Evolutionary conservation across 1,139 yeast genomes (phyloP), one percentile per base, ranked within the genome.

Genomic region (Blastobotrys petasosporus): DNA sequence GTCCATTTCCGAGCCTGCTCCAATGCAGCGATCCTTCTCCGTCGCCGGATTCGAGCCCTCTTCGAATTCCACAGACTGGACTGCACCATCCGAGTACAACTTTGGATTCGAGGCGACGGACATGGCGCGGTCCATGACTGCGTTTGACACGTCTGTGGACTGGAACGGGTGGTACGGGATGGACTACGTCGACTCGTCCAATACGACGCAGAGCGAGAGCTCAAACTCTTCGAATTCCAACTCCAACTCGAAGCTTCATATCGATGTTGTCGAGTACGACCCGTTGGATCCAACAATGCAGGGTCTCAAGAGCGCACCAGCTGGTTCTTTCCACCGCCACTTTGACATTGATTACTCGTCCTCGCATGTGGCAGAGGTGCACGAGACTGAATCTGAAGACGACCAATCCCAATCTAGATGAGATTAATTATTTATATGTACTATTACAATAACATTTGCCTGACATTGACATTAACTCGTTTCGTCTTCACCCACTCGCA

Each of bases 401-500:
- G 16, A 31, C 25, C 25, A 20, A 8, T n/a, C 13, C 9, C 12
- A 8, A 31, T 12, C 4, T 4, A 5, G 33, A n/a, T 8, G 31
- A 8, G 8, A 29, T 11, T 29, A 29, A 29, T 29, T 37, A 13
- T 12, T 40, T 11, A 5, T 12, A 10, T 25, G 3, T 40, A 17
- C 3, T 38, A 28, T 10, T 29, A 11, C 16, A 46, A n/a, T n/a
- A n/a, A 32, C 71, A 70, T 69, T 46, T 70, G 75, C 3, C 74
- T 60, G 20, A 70, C 66, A 44, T 70, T 70, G 35, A 70, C 55
- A 46, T 70, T 70, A 32, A 70, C 55, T 7, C 74, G 60, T 42
- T 69, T 70, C n/a, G 55, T 46, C 3, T 38, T 25, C 32, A 69
- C 53, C 71, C 73, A 70, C 11, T 53, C 54, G 6, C 52, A 51